Base-by-base conservation (phyloP, 1,139 yeast species). In the Suhomyces yuchorum region DNA sequence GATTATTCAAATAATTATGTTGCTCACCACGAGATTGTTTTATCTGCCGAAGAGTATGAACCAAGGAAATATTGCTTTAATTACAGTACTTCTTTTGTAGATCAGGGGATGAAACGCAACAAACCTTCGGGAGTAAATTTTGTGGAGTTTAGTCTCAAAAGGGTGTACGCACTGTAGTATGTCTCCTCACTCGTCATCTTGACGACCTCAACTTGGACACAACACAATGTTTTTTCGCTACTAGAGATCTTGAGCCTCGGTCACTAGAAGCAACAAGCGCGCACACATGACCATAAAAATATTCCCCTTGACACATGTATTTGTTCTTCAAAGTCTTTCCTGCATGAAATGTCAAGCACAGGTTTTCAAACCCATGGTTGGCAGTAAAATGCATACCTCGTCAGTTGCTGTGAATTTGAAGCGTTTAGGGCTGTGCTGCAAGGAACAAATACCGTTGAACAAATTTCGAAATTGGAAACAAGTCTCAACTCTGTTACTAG, bases 101-200 rank as follows among this genome's bases (percentile, higher is more conserved):
- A 12, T 32, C 43, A 32, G 23, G 39, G 47, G 42, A 28, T 30
- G 34, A 30, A 30, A 30, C 34, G 34, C 18, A 30, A 30, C 34
- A 15, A 30, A 15, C 18, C 34, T 30, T 30, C 18, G 18, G 34
- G 34, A 14, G 8, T n/a, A n/a, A 30, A 30, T 14, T 14, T 30
- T 30, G 34, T 30, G 34, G 34, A 30, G 34, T 30, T 30, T 9
- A 30, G 8, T 15, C 34, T 15, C 34, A 15, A 30, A 30, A 5
- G 18, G 34, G 18, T 14, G 8, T 14, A 30, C 18, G 34, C 11
- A n/a, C 34, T 30, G 34, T 15, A 30, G 34, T 9, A 6, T 8
- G 11, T 14, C 34, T 30, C 34, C 34, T 30, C 34, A 30, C 9
- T 30, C 11, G 34, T 30, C 18, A 30, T 30, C 34, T 30, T 30